These are phyloP conservation scores for Raddia guianensis DNA, from an alignment of 176 grass and related monocot species.

Conservation along the genomic window DNA sequence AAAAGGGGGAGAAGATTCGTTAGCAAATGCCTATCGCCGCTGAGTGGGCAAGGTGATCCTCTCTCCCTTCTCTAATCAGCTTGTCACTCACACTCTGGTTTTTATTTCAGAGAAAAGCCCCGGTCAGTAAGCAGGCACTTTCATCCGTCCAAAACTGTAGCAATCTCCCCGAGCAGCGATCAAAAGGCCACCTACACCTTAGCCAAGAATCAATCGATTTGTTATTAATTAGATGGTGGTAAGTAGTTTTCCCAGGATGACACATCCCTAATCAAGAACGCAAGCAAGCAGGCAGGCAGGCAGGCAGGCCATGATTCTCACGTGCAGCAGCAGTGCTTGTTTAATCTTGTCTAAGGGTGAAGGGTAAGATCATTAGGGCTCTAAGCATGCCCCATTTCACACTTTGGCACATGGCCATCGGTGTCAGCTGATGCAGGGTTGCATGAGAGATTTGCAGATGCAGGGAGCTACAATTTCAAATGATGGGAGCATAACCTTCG, in stretches of 20 bases:
- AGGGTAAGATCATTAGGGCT: not conserved
- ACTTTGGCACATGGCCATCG: not conserved
- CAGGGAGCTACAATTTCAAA: not conserved
- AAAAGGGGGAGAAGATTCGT: not conserved
- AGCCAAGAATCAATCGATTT: not conserved
- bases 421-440: not conserved
- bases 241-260: constrained; percentile 36
- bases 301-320: constrained; percentile 22
- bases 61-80: not conserved
- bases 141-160: constrained; percentile 8
- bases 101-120: not conserved
- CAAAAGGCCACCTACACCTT: not conserved
- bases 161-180: not conserved
- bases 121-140: not conserved
- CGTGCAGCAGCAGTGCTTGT: not conserved
- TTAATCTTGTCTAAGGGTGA: not conserved
- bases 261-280: not conserved
- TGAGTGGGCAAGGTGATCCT: not conserved
- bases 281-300: not conserved
- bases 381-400: not conserved
- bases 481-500: too few relatives aligned
- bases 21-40: not conserved
- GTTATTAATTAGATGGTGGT: constrained; percentile 30
- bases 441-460: not conserved
- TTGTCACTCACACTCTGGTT: not conserved